phyloP scores from a whole-genome alignment of 2,329 filamentous ascomycete genomes.

The Helicocarpus griseus region DNA sequence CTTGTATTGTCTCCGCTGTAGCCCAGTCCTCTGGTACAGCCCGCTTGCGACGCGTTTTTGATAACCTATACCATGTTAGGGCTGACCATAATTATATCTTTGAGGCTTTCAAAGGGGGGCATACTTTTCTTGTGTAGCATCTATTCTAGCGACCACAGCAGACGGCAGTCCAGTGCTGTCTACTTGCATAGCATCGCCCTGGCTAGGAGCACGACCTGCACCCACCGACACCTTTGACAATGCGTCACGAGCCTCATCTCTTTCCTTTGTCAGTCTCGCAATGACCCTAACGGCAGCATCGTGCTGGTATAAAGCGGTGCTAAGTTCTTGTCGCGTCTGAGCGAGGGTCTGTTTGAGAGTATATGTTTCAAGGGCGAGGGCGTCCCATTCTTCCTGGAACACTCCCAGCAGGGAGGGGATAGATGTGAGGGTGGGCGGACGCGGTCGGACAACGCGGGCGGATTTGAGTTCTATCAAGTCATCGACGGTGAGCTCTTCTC shows the following conservation, averaged over 20 bases:
- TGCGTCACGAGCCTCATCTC: constrained; percentile 85
- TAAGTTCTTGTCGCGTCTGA: constrained; percentile 86
- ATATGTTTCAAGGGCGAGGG: constrained; percentile 81
- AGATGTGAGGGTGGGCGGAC: constrained; percentile 87
- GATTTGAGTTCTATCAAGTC: constrained; percentile 85
- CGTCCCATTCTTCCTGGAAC: constrained; percentile 98
- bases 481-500: constrained; percentile 70
- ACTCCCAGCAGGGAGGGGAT: constrained; percentile 88
- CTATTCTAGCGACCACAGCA: constrained; percentile 60
- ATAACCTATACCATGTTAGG: constrained; percentile 50
- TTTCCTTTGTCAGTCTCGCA: constrained; percentile 76
- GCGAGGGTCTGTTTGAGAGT: constrained; percentile 81
- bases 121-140: constrained; percentile 70
- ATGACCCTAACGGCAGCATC: constrained; percentile 96
- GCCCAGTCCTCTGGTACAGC: constrained; percentile 78
- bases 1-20: constrained; percentile 58
- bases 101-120: constrained; percentile 21
- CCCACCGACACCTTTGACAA: constrained; percentile 75
- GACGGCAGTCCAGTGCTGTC: constrained; percentile 70
- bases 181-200: constrained; percentile 85
- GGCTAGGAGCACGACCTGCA: constrained; percentile 38
- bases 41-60: constrained; percentile 81
- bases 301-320: constrained; percentile 89
- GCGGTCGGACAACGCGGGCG: constrained; percentile 71
- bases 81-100: not conserved